A percentile compares a stretch with the other conserved stretches of the same genome.
phyloP scores from a whole-genome alignment of 148 eudicot species.

The Vaccinium macrocarpon region DNA sequence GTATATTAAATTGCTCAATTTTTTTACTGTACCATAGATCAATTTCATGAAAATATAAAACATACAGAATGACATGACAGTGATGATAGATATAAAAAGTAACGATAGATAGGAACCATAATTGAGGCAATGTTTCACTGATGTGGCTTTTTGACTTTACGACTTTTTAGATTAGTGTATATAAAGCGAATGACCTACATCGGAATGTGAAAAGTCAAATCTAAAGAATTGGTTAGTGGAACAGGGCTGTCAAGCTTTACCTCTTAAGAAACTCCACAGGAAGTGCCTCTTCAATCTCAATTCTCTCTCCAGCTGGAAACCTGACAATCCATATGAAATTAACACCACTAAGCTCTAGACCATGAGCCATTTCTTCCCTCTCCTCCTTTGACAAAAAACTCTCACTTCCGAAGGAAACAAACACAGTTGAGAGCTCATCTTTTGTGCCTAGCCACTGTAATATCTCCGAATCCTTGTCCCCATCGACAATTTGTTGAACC shows the following conservation, averaged over 20 bases:
- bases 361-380: constrained; percentile 26
- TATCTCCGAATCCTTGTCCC: constrained; percentile 6
- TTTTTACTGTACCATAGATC: no score
- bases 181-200: no score
- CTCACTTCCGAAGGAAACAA: constrained; percentile 35
- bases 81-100: no score
- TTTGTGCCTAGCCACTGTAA: constrained; percentile 31
- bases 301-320: constrained; percentile 17
- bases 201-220: no score
- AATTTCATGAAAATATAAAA: no score
- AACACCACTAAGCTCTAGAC: constrained; percentile 26
- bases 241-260: not conserved
- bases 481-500: not conserved
- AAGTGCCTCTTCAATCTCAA: constrained; percentile 16
- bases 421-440: constrained; percentile 20
- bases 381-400: constrained; percentile 21
- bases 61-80: no score
- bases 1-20: no score
- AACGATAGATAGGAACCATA: no score
- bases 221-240: no score
- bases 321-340: constrained; percentile 29
- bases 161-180: no score
- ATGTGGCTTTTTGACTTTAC: no score
- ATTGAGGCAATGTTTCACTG: no score
- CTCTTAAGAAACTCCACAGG: constrained; percentile 21